These are phyloP conservation scores for Hermanozyma aechmeae DNA, from an alignment of 805 yeast genomes.

Conservation along the genomic window DNA sequence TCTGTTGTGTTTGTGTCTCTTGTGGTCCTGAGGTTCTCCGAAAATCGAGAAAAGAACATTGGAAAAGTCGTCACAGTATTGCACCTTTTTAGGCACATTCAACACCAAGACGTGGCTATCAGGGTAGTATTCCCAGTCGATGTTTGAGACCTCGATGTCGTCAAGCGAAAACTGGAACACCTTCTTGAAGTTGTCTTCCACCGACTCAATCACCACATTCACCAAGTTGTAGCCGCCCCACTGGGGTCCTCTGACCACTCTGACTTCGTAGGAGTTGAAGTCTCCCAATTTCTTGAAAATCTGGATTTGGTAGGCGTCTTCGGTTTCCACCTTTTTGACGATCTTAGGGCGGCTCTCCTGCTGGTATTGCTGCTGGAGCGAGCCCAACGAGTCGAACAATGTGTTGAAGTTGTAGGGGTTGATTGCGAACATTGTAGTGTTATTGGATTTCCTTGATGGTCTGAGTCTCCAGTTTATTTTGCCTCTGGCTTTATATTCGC, in stretches of 20 bases:
- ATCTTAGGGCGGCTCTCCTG: conserved; percentile 13
- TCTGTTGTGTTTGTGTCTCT: background rate
- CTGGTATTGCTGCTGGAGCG: conserved; percentile 5
- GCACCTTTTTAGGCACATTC: conserved; percentile 23
- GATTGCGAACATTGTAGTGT: conserved; percentile 7
- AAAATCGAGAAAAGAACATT: conserved; percentile 7
- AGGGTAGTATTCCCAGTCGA: conserved; percentile 24
- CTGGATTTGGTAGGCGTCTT: conserved; percentile 25
- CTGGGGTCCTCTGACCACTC: conserved; percentile 9
- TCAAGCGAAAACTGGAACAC: conserved; percentile 20
- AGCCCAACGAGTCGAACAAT: conserved; percentile 7
- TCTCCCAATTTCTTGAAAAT: conserved; percentile 24
- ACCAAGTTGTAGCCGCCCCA: conserved; percentile 5
- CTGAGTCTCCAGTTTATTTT: too few species aligned
- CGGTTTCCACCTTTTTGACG: conserved; percentile 26
- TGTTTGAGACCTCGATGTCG: conserved; percentile 21
- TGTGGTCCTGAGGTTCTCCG: conserved; percentile 1
- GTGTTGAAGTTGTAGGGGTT: conserved; percentile 3
- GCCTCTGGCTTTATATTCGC: too few species aligned
- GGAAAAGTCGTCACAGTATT: conserved; percentile 9
- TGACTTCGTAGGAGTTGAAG: conserved; percentile 25
- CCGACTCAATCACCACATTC: conserved; percentile 11
- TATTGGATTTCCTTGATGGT: too few species aligned
- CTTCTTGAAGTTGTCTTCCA: conserved; percentile 20
- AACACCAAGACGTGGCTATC: conserved; percentile 23